Percentiles rank a stretch among this genome's conserved stretches.
These are phyloP conservation scores for Euphorbia pulcherrima DNA, from an alignment of 345 rosid genomes.

Conservation along the genomic window DNA sequence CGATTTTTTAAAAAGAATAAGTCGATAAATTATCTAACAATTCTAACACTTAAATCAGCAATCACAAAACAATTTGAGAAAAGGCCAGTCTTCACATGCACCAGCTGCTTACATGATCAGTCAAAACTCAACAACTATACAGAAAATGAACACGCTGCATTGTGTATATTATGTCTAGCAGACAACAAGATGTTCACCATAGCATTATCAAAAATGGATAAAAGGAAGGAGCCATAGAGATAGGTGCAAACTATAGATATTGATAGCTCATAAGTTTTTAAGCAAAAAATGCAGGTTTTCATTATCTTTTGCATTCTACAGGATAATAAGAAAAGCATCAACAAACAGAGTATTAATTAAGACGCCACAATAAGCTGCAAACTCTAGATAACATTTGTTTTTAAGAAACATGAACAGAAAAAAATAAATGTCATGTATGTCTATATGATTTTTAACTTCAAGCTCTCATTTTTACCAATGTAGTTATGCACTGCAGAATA, in stretches of 20 bases:
- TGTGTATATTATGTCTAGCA: background rate
- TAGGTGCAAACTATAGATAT: background rate
- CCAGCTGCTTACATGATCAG: background rate
- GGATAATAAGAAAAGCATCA: background rate
- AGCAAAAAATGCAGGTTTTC: background rate
- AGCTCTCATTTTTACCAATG: slow-evolving; percentile 6
- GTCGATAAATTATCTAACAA: background rate
- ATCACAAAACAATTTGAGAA: background rate
- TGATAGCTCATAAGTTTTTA: too few relatives aligned
- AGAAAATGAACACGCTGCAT: background rate
- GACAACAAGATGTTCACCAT: background rate
- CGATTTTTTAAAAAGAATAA: background rate
- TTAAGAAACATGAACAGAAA: background rate
- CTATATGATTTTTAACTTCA: slow-evolving; percentile 4
- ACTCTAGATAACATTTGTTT: background rate
- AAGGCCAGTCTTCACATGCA: background rate
- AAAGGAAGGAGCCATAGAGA: background rate
- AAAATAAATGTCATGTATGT: too few relatives aligned
- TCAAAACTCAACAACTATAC: background rate
- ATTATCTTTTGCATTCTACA: background rate
- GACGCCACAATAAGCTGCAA: background rate
- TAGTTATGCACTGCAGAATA: too few relatives aligned
- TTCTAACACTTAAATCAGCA: background rate
- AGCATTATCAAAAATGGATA: background rate
- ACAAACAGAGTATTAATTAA: background rate